A percentile compares a stretch with the other conserved stretches of the same genome.
phyloP scores from a whole-genome alignment of 2,329 filamentous ascomycete species.

The Aspergillus tubingensis region DNA sequence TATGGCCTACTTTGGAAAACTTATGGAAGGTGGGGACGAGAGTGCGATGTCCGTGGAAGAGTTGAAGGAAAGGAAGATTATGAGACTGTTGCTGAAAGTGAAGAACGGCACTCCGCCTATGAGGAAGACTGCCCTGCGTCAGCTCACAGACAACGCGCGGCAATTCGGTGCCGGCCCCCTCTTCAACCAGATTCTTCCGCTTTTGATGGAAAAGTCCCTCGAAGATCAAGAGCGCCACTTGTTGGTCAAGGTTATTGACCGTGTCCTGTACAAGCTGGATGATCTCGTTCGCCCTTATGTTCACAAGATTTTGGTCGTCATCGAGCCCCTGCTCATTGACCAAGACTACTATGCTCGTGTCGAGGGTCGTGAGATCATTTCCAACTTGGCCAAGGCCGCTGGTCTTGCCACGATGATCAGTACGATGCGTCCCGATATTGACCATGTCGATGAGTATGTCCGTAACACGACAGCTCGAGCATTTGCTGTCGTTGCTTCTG shows the following conservation, averaged over 20 bases:
- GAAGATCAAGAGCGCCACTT: conserved; percentile 98
- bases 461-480: conserved; percentile 96
- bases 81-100: conserved; percentile 93
- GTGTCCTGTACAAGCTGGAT: conserved; percentile 97
- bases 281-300: conserved; percentile 94
- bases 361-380: conserved; percentile 97
- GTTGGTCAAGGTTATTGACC: conserved; percentile 97
- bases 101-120: conserved; percentile 99
- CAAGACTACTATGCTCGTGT: conserved; percentile 99
- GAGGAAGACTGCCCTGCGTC: conserved; percentile 95
- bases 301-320: conserved; percentile 97
- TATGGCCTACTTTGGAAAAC: conserved; percentile 97
- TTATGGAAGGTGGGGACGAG: conserved; percentile 92
- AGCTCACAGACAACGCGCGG: conserved; percentile 95
- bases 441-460: conserved; percentile 97
- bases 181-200: conserved; percentile 94
- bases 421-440: conserved; percentile 98
- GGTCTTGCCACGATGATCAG: conserved; percentile 99
- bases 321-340: conserved; percentile 97
- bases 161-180: conserved; percentile 92
- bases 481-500: conserved; percentile 95
- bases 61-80: conserved; percentile 96
- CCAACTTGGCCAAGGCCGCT: conserved; percentile 93
- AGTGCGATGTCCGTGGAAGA: conserved; percentile 91
- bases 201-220: conserved; percentile 97